Base-by-base conservation (phyloP, 73 alveolate genomes). In the Paramecium tetraurelia region DNA sequence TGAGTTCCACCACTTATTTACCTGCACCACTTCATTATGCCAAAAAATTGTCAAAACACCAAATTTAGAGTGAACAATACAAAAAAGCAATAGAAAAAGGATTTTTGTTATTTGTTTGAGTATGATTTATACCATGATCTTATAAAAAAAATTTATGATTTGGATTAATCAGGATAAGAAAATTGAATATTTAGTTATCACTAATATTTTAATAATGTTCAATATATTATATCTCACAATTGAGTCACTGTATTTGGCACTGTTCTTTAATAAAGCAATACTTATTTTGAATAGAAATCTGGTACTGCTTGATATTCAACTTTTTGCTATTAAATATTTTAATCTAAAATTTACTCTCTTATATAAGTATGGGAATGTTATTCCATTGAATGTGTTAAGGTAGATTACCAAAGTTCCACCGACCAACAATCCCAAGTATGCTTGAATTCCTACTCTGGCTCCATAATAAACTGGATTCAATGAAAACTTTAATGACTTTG, bases 1-100 rank as follows among this genome's bases (percentile, higher is more conserved):
- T 43, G 43, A 80, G 33, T 46, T 22, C 76, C 21, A 18, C 12
- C 10, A 80, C 90, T 3, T 80, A 80, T 35, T 48, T 80, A 80
- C 90, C 90, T 6, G 90, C 90, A 22, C 90, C 90, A 5, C 57
- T 44, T 11, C 75, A 80, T 43, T 80, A 80, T 44, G 90, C 90
- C 43, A 80, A 80, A 48, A 41, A 41, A 80, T 38, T 72, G 59
- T 72, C 59, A 11, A 20, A 21, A 12, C 18, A 40, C 16, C 31
- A 35, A 35, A 36, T 72, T 35, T 3, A 72, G 12, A 72, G 59
- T 38, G 86, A 72, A 36, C 6, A 33, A 18, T 72, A 29, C 59
- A 72, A 72, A 38, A 36, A 72, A 72, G 57, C 57, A 3, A 12
- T 72, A 31, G 57, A 72, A 40, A 72, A 72, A 72, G 86, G 86